phyloP scores from a whole-genome alignment of 495 filamentous ascomycete species.

The Rusavskia elegans region DNA sequence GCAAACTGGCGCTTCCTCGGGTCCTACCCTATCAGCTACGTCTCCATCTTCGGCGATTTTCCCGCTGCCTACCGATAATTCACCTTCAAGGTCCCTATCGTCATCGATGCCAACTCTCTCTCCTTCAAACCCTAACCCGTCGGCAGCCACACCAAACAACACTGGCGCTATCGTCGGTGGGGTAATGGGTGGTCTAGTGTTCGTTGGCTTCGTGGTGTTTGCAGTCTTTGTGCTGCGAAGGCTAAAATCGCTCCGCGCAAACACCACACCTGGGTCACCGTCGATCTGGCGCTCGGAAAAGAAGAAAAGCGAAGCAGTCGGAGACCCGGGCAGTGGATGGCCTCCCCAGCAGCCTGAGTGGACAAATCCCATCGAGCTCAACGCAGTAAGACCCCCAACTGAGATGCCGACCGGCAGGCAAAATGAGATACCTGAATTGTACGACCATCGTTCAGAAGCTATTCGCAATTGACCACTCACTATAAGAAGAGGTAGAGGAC shows the following conservation, averaged over 20 bases:
- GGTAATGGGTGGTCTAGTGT: slow-evolving; percentile 1
- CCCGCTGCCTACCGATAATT: neutral
- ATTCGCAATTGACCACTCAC: no score
- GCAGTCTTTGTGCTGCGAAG: neutral
- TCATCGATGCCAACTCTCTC: neutral
- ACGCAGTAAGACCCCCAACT: neutral
- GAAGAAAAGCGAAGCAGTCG: neutral
- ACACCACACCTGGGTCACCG: neutral
- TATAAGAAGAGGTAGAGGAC: no score
- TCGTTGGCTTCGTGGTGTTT: neutral
- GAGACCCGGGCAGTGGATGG: neutral
- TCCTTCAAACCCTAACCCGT: neutral
- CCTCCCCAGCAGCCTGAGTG: neutral
- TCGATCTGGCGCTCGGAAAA: neutral
- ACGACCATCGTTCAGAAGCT: neutral
- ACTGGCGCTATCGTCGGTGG: slow-evolving; percentile 8
- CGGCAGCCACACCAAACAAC: neutral
- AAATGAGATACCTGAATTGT: neutral
- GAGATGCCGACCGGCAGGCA: neutral
- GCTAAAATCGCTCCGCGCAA: neutral
- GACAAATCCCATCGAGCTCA: neutral
- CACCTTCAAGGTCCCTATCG: neutral
- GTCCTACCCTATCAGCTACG: no score
- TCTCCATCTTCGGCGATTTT: no score
- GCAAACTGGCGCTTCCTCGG: neutral